These are phyloP conservation scores for Didymella glomerata DNA, from an alignment of 2,329 filamentous ascomycete genomes.

Conservation along the genomic window DNA sequence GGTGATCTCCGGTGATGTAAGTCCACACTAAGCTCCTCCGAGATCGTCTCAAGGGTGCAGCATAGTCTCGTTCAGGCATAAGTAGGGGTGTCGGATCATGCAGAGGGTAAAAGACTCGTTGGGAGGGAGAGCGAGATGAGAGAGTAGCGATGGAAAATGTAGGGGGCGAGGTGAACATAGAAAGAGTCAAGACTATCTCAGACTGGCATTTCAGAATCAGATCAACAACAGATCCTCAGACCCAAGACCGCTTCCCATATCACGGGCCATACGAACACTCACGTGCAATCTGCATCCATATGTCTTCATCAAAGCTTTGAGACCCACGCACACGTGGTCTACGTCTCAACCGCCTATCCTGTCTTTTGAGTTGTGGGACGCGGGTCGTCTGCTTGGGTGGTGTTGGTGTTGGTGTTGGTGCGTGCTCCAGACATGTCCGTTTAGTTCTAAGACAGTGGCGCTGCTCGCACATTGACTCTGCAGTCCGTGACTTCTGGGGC, in stretches of 20 bases:
- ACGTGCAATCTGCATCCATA: slow-evolving; percentile 14
- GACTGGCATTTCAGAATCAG: background rate
- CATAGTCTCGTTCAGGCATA: slow-evolving; percentile 12
- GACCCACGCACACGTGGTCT: background rate
- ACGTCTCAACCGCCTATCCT: background rate
- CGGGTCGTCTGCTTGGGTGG: background rate
- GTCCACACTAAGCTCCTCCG: background rate
- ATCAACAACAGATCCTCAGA: background rate
- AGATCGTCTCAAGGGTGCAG: background rate
- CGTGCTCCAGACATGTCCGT: slow-evolving; percentile 12
- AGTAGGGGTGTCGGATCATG: background rate
- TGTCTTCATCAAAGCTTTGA: slow-evolving; percentile 1
- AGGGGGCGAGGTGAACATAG: background rate
- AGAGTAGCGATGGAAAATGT: no score
- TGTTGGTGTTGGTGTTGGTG: background rate
- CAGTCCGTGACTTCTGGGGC: background rate
- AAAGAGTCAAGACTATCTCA: background rate
- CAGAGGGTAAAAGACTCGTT: background rate
- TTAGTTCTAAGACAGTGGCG: slow-evolving; percentile 16
- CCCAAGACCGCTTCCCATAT: background rate
- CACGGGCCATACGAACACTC: slow-evolving; percentile 4
- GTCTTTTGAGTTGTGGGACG: background rate
- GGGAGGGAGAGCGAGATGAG: no score
- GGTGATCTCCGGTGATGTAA: background rate
- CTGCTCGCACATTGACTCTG: slow-evolving; percentile 2